Evolutionary conservation across 2,329 filamentous ascomycete species (phyloP).

Genomic region (Fusarium foetens): DNA sequence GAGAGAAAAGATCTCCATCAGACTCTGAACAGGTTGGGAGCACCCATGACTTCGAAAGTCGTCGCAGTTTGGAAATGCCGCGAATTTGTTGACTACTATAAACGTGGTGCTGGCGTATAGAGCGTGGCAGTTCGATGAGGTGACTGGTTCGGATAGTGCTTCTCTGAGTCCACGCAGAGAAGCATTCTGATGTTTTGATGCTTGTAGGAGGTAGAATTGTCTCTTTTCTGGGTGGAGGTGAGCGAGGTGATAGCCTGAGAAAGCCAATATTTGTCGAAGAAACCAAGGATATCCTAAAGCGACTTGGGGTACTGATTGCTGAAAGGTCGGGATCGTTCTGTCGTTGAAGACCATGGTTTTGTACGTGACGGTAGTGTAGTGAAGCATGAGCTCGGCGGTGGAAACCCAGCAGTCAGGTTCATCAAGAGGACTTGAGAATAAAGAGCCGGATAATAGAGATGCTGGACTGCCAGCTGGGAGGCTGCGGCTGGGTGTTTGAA

Average conservation of each 20-base stretch:
- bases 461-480: neutral
- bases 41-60: slow-evolving; percentile 12
- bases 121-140: slow-evolving; percentile 16
- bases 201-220: slow-evolving; percentile 8
- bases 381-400: slow-evolving; percentile 28
- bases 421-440: neutral
- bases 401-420: slow-evolving; percentile 28
- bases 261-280: slow-evolving; percentile 29
- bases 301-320: slow-evolving; percentile 23
- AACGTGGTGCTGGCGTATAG: slow-evolving; percentile 18
- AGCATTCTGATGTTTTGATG: slow-evolving; percentile 32
- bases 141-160: slow-evolving; percentile 2
- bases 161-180: slow-evolving; percentile 28
- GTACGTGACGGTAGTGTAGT: slow-evolving; percentile 34
- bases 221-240: slow-evolving; percentile 20
- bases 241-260: slow-evolving; percentile 30
- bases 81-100: slow-evolving; percentile 34
- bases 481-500: slow-evolving; percentile 1
- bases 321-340: slow-evolving; percentile 12
- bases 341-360: slow-evolving; percentile 27
- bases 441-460: slow-evolving; percentile 10
- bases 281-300: slow-evolving; percentile 30
- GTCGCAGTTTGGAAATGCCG: slow-evolving; percentile 26
- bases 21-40: slow-evolving; percentile 1
- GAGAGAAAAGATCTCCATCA: slow-evolving; percentile 29